Base-by-base conservation (phyloP, 371 early-diverging fungal species). In the Apophysomyces trapeziformis region DNA sequence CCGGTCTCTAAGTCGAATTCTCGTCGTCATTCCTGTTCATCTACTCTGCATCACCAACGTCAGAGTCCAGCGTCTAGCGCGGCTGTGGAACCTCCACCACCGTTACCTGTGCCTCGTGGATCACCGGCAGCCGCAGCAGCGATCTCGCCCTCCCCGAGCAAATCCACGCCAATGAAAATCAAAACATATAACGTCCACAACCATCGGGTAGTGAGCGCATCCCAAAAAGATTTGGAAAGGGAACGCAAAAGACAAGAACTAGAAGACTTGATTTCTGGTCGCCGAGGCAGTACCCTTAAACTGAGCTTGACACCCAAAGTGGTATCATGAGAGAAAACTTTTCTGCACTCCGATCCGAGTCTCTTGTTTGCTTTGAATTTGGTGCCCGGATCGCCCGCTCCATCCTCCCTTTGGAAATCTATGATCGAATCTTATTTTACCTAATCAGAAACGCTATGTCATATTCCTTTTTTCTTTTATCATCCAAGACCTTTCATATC, bases 231-330 rank as follows among this genome's bases (percentile, higher is more conserved):
- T 14, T 37, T 65, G 18, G 82, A 81, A 41, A 69, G 68, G 39
- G 65, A 66, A 38, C 70, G 74, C 21, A 75, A 74, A 56, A 73
- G 70, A 54, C 66, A 71, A 43, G 77, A 77, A 47, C 63, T 82
- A 7, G 82, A 82, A 58, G 82, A 82, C 57, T 61, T 78, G 39
- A 82, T 82, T 58, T 71, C 73, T 26, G 74, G 79, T 21, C 68
- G 79, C n/a, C 68, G 79, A 39, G 79, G 72, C 61, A 78, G 82
- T 47, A 82, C 82, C 21, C 62, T 82, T 18, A 82, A 78, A 57
- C 62, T 82, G 59, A 75, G 73, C 45, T 61, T 82, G 57, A 82
- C 82, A 61, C 82, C 82, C n/a, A 73, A 76, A 67, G 71, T 57
- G 64, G 64, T 38, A 43, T 47, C 57, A 57, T 58, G 54, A 50